A percentile compares a stretch with the other conserved stretches of the same genome.
Conservation (phyloP, 75 land plant genomes). For the Chamaecyparis obtusa region DNA sequence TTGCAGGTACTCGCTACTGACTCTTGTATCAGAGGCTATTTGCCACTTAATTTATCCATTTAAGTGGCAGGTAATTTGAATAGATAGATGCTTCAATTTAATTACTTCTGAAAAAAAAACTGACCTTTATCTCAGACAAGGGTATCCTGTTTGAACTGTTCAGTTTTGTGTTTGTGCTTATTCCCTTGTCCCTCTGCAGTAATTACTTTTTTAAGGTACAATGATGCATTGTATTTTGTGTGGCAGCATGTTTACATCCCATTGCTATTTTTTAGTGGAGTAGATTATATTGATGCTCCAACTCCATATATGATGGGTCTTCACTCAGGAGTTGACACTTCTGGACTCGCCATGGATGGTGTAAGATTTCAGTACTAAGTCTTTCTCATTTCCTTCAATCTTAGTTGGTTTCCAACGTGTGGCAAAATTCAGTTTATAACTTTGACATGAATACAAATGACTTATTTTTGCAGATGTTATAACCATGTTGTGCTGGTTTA, state of each 20-base stretch:
- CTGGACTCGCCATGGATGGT: constrained; percentile 72
- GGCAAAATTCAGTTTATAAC: neutral
- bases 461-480: neutral
- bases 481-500: neutral
- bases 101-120: neutral
- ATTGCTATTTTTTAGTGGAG: constrained; percentile 93
- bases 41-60: constrained; percentile 98
- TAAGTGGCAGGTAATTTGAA: constrained; percentile 78
- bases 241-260: constrained; percentile 99
- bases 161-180: neutral
- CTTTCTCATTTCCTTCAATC: neutral
- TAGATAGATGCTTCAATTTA: neutral
- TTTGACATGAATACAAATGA: neutral
- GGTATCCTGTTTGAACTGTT: neutral
- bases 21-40: constrained; percentile 92
- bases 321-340: constrained; percentile 91
- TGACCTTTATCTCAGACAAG: neutral
- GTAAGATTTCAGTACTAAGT: constrained; percentile 42
- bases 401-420: neutral
- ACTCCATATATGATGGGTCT: constrained; percentile 99
- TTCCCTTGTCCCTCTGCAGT: neutral
- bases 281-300: constrained; percentile 98
- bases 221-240: constrained; percentile 13
- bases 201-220: neutral
- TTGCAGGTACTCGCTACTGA: constrained; percentile 83